Percentiles rank a stretch among this genome's conserved stretches.
Evolutionary conservation across 1,139 yeast species (phyloP).

Genomic region (Kluyveromyces sp.): DNA sequence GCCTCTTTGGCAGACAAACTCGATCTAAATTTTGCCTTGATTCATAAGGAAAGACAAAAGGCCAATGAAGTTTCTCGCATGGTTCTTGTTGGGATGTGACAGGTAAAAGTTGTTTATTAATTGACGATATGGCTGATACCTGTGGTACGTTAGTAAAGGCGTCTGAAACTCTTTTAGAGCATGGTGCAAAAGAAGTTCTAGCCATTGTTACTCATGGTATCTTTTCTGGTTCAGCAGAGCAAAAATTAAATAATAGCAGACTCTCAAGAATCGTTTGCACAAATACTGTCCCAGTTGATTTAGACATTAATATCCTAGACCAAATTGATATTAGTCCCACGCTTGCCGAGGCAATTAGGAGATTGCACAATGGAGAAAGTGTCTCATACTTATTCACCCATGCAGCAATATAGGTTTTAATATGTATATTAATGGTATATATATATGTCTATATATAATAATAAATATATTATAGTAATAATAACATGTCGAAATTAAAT

Average conservation of each 20-base stretch:
- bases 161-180: constrained; percentile 44
- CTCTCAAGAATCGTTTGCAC: constrained; percentile 65
- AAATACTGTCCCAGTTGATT: constrained; percentile 65
- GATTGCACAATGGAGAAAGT: constrained; percentile 79
- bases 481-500: too few species aligned
- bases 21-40: constrained; percentile 70
- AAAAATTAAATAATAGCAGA: constrained; percentile 49
- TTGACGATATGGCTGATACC: constrained; percentile 82
- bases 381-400: constrained; percentile 65
- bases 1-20: constrained; percentile 72
- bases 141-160: constrained; percentile 79
- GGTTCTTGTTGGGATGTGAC: constrained; percentile 79
- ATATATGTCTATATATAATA: too few species aligned
- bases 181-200: constrained; percentile 67
- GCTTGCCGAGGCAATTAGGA: constrained; percentile 71
- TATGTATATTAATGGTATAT: too few species aligned
- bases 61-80: constrained; percentile 71
- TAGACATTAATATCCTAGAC: constrained; percentile 52
- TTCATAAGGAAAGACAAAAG: constrained; percentile 74
- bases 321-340: constrained; percentile 67
- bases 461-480: too few species aligned
- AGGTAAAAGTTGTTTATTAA: constrained; percentile 58
- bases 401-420: not conserved
- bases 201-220: constrained; percentile 79
- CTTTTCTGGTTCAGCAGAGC: constrained; percentile 63